Base-by-base conservation (phyloP, 1,139 yeast genomes). In the Suhomyces terraborum region DNA sequence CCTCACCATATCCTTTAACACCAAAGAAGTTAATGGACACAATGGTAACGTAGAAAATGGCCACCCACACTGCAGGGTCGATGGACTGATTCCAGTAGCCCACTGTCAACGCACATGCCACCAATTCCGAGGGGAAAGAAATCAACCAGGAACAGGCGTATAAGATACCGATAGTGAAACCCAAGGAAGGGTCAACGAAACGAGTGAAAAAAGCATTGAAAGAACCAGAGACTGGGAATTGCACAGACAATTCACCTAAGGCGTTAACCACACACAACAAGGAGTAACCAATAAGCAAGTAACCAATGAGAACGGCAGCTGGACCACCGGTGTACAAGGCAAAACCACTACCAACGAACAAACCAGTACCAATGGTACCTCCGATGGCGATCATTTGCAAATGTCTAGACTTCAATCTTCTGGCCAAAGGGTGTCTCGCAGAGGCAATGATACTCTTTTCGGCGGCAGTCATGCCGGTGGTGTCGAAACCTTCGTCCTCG, bases 251-350 rank as follows among this genome's bases (percentile, higher is more conserved):
- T 42, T 61, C 66, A 25, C 66, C 66, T 29, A 61, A 49, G 4
- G 65, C 63, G 40, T 56, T 54, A 24, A 59, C 62, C 30, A 61
- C 61, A 45, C 59, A 53, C 43, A 53, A 54, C 50, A 59, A 51
- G 38, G 60, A 45, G 44, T 55, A 59, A 27, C 64, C 64, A 28
- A 58, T 52, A 43, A 59, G 49, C 8, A 52, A 14, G 40, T 56
- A 59, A 29, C 50, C 61, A 35, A 58, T 54, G 41, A 55, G 52
- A 24, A 58, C 58, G 6, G 58, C 51, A 7, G 57, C 88, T 10
- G 93, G 91, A 32, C 93, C 93, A 58, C 87, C 86, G 14, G 66
- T 69, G 41, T 75, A 68, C 48, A 88, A 67, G 2, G 85, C 84
- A 40, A 75, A 73, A 21, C 95, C 95, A 46, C 84, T 77, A 42